Conservation (phyloP, 83 land plant genomes). For the Picea abies region DNA sequence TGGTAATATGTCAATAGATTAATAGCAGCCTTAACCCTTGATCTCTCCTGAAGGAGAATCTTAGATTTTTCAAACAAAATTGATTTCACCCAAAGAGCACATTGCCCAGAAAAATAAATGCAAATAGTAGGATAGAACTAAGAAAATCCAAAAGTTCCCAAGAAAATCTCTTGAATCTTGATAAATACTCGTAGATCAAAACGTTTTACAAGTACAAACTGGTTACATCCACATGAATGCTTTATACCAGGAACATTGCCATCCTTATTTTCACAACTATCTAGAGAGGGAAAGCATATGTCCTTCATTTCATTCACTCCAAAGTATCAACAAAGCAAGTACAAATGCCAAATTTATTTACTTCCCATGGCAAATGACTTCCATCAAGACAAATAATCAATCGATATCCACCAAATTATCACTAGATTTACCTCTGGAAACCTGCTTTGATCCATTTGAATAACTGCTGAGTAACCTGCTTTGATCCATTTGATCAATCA, state of each 20-base stretch:
- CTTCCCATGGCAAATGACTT: not conserved
- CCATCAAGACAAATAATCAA: not conserved
- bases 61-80: no score
- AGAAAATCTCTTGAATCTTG: no score
- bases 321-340: not conserved
- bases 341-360: not conserved
- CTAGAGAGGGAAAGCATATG: not conserved
- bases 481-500: not conserved
- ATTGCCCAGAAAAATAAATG: no score
- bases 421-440: not conserved
- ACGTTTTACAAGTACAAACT: not conserved
- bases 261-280: not conserved
- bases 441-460: not conserved
- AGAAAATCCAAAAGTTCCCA: no score
- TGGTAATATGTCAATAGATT: no score
- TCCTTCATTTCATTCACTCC: not conserved
- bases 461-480: not conserved
- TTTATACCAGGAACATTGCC: not conserved
- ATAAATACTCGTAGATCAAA: no score
- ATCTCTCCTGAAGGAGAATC: no score
- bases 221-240: not conserved
- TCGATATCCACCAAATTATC: not conserved
- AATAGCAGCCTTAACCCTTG: no score
- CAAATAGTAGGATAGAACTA: no score
- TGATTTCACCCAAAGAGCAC: no score